Base-by-base conservation (phyloP, 78 protist species). In the Dictyostelium citrinum region DNA sequence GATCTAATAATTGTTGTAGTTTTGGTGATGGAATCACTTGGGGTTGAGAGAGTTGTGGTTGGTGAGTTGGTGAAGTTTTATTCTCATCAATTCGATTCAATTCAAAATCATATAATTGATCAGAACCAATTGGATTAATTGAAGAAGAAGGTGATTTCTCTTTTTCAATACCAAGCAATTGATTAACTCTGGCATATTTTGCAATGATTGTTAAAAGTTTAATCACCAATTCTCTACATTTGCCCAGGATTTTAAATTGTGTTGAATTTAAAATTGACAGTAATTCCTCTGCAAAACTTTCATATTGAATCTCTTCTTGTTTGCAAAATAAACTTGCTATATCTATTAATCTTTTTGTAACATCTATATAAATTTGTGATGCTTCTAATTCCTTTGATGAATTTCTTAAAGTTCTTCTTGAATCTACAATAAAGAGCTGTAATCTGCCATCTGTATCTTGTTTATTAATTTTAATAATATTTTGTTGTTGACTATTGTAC, bases 161-260 rank as follows among this genome's bases (percentile, higher is more conserved):
- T 64, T 64, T 64, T 64, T 64, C 72, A n/a, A 64, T 8, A 6
- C 39, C 31, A 24, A 64, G 6, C 12, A 86, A 77, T 64, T 86
- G 78, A 29, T 77, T 51, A 1, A 72, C 68, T 64, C 92, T 86
- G 0, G 84, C 83, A 61, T 77, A 86, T 17, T 75, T 86, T 58
- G 92, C 64, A 77, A 86, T 77, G 5, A 86, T 86, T 37, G 80
- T 76, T 24, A 86, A 64, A 9, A 86, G 71, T 9, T 77, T 86
- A 0, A 86, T 41, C 2, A 86, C 84, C 35, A 55, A 60, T 39
- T 86, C 92, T 33, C 92, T 39, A 35, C 43, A 35, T 49, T 41
- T 8, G 1, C 91, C 91, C 20, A 46, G 27, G 14, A 83, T 68
- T 33, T 71, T 83, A 17, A 37, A 49, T 7, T 46, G 14, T 1